Evolutionary conservation across 192 early-diverging fungal species (phyloP), one percentile per base, ranked within the genome.

Genomic region (Dimargaris cristalligena): DNA sequence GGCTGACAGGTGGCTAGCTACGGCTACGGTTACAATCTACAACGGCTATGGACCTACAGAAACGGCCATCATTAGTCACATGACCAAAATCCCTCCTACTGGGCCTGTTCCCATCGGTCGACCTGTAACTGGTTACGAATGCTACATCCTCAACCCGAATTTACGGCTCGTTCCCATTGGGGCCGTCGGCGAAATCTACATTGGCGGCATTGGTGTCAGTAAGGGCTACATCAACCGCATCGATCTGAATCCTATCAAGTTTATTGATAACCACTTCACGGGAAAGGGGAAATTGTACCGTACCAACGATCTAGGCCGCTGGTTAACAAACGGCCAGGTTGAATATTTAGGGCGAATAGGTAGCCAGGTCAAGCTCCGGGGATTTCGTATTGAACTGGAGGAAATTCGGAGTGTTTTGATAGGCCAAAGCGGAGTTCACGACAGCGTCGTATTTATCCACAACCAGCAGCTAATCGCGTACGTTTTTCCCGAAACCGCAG

Each of bases 1-100:
- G 41, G 41, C 34, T 14, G 33, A 35, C n/a, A 4, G 25, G 18
- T 32, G 47, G 34, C 30, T 33, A 52, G n/a, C n/a, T 33, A 8
- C 4, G 23, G 54, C 29, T 32, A 32, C 22, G 26, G n/a, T n/a
- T n/a, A n/a, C 31, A 11, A 11, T 67, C 20, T 25, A 50, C 16
- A 71, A 71, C 56, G 60, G 44, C 2, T 71, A 71, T 33, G 68
- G 70, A 4, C 69, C 71, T 1, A 72, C 71, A 0, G 71, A 72
- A 56, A 60, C 59, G 18, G 38, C 71, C 22, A 49, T 69, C 13
- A n/a, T 13, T 30, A 57, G 28, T n/a, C 55, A 57, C 55, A n/a
- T 13, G 16, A n/a, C 33, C 33, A 34, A 34, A 13, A 25, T 57
- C 32, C 20, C 34, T 0, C 20, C 35, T 18, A 34, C n/a, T 23